Base-by-base conservation (phyloP, 257 asterid genomes). In the Solanum virginianum region DNA sequence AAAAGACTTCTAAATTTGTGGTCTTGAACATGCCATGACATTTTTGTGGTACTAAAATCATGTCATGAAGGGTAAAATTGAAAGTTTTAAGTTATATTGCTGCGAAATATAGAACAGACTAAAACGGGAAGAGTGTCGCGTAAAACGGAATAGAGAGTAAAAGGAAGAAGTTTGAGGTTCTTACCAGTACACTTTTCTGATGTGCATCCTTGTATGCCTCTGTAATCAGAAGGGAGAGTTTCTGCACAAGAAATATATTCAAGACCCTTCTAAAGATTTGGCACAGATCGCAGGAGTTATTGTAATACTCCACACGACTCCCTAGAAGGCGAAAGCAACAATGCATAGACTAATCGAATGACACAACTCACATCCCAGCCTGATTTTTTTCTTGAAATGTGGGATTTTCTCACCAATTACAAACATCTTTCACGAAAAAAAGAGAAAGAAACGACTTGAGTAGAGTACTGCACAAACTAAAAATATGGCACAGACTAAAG, bases 181-280 rank as follows among this genome's bases (percentile, higher is more conserved):
- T 85, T 80, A 95, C 99, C 93, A 80, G 71, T 56, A 96, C 98
- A 86, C 99, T 96, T 89, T 96, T 96, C 90, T 91, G 93, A 90
- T 96, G 99, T 7, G 99, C 99, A 60, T 96, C 98, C 84, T 90
- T 92, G 94, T 94, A 96, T 15, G 99, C 99, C 86, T 94, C 98
- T 0, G 95, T 96, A 83, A 96, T 92, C 88, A 96, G 87, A 86
- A 92, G 93, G n/a, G 97, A 90, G 20, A 96, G 95, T 91, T 92
- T 91, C 99, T 96, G 90, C 62, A 89, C 47, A 51, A 54, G 12
- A 53, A 49, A 29, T 80, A 82, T 5, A 36, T 39, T 68, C 26
- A 39, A 41, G 39, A 18, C 36, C 43, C 66, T 18, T 5, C 18
- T 45, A 26, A 68, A 10, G 20, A 75, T 24, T 75, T 8, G 24